Conservation (phyloP, 148 eudicot species). For the Rhododendron molle region DNA sequence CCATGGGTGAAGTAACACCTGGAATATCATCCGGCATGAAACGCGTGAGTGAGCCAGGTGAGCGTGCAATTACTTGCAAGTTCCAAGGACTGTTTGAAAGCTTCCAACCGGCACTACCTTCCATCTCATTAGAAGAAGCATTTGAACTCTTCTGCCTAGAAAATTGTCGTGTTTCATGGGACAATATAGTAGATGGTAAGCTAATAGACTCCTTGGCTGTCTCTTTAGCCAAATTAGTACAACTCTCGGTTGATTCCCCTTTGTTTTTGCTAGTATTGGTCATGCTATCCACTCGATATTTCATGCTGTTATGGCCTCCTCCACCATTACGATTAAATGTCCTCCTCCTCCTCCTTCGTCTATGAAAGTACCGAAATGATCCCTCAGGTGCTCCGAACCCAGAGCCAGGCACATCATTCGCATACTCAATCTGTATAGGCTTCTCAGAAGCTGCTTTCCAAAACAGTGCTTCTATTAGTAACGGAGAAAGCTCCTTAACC, state of each 20-base stretch:
- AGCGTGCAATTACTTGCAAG: constrained; percentile 86
- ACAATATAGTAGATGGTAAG: constrained; percentile 15
- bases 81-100: constrained; percentile 97
- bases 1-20: constrained; percentile 99
- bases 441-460: constrained; percentile 78
- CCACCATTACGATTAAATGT: constrained; percentile 27
- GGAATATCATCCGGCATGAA: constrained; percentile 98
- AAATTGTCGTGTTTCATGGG: constrained; percentile 18
- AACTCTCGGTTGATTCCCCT: constrained; percentile 12
- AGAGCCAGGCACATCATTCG: constrained; percentile 96
- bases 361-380: constrained; percentile 29
- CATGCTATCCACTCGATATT: constrained; percentile 21
- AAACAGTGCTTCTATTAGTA: constrained; percentile 64
- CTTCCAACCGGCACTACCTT: constrained; percentile 89
- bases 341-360: constrained; percentile 44
- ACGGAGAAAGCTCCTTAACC: constrained; percentile 59
- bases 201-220: constrained; percentile 12
- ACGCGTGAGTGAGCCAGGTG: constrained; percentile 90
- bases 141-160: constrained; percentile 22
- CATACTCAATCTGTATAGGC: constrained; percentile 89
- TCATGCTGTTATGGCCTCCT: constrained; percentile 27
- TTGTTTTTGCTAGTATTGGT: constrained; percentile 21
- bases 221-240: constrained; percentile 18
- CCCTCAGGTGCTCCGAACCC: constrained; percentile 84
- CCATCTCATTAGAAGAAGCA: constrained; percentile 34